Evolutionary conservation across 495 filamentous ascomycete genomes (phyloP), one percentile per base, ranked within the genome.

Genomic region (Neurospora sp.): DNA sequence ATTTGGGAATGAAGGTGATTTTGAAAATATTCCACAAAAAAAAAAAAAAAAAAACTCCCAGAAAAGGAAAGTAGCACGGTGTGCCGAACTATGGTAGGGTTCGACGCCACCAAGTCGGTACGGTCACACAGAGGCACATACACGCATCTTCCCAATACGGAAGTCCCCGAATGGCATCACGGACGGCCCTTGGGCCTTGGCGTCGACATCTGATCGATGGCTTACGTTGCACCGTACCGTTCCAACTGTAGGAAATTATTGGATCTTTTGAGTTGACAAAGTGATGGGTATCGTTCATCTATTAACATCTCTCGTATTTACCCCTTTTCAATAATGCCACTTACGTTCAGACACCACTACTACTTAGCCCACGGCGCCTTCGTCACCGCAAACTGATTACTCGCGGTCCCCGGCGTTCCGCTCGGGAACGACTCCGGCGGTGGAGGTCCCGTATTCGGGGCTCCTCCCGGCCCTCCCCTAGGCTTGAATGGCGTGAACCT

Each of bases 351-450:
- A 39, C 39, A 72, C 4, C 12, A 72, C 31, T 77, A 72, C 31
- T 77, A 71, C 71, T 73, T 78, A 2, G 77, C 73, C 78, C 78
- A 80, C 12, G 74, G 75, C 47, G 81, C 81, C 70, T 78, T 81
- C 10, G 80, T 81, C 0, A 81, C 75, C 18, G 77, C 53, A 72
- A 78, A 78, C 75, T 82, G 79, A 14, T 77, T 76, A 35, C 74
- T 79, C 41, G 78, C 75, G 18, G 71, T 74, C 20, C 77, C 79
- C 31, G 77, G 75, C n/a, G 72, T 41, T 7, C 80, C 79, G n/a
- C 61, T 44, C 0, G 75, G 74, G 22, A 79, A 80, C 10, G 70
- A 35, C 0, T 73, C 76, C n/a, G 77, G 75, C 22, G 75, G 72
- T 35, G 71, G 69, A 39, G 72, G 75, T 5, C 78, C 76, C 1